Evolutionary conservation across 805 yeast species (phyloP).

Genomic region (Candida succiphila): DNA sequence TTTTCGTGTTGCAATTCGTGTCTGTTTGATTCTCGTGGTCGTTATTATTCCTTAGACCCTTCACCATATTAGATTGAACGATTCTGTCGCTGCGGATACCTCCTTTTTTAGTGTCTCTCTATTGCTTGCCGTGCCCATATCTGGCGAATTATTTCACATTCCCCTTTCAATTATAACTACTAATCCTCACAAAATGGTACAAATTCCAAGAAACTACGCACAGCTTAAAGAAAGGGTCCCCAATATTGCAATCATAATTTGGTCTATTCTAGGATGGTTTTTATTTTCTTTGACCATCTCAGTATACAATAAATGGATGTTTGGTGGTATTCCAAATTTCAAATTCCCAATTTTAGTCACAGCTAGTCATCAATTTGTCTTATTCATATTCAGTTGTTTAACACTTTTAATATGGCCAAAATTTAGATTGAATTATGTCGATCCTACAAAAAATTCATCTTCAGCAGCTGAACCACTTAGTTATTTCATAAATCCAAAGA

Average conservation of each 20-base stretch:
- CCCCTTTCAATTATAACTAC: no score
- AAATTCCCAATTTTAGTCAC: constrained; percentile 76
- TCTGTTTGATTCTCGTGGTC: no score
- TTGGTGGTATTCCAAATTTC: constrained; percentile 65
- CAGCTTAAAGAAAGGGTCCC: constrained; percentile 14
- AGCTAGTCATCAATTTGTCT: constrained; percentile 65
- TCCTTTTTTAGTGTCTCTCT: no score
- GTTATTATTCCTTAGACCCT: no score
- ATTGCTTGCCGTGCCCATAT: no score
- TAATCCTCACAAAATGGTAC: neutral
- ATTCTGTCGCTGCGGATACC: no score
- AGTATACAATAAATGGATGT: constrained; percentile 92
- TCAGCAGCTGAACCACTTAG: constrained; percentile 6
- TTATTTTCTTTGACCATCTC: constrained; percentile 55
- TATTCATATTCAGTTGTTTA: constrained; percentile 40
- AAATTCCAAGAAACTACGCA: constrained; percentile 10
- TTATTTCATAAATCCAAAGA: constrained; percentile 20
- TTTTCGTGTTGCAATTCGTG: no score
- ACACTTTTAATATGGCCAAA: constrained; percentile 33
- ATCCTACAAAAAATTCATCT: constrained; percentile 5
- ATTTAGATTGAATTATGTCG: constrained; percentile 29
- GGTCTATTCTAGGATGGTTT: constrained; percentile 39
- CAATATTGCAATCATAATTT: constrained; percentile 12
- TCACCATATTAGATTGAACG: no score
- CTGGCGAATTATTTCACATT: no score